Percentiles rank a stretch among this genome's conserved stretches.
These are phyloP conservation scores for Plasmodium relictum DNA, from an alignment of 169 alveolate species.

Conservation along the genomic window DNA sequence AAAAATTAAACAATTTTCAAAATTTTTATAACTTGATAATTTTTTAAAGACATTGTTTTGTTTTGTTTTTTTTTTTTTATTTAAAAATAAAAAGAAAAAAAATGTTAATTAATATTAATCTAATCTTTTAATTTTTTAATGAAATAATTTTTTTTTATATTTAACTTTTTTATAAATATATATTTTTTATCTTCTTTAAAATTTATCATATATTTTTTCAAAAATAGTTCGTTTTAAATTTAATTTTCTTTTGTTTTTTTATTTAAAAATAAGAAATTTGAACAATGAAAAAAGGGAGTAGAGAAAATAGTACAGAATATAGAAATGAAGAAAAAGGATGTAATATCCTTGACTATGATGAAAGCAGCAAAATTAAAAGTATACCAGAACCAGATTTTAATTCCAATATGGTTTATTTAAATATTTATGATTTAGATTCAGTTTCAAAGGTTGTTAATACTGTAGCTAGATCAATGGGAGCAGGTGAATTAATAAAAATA, in stretches of 20 bases:
- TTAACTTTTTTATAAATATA: not conserved
- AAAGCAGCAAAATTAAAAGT: not conserved
- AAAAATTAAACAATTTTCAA: not conserved
- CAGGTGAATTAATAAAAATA: constrained; percentile 47
- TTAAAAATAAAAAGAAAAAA: constrained; percentile 18
- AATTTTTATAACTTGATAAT: not conserved
- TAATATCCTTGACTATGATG: not conserved
- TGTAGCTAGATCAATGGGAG: constrained; percentile 84
- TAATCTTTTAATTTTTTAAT: too few species aligned
- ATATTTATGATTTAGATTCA: constrained; percentile 83
- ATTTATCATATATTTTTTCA: not conserved
- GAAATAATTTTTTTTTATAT: too few species aligned
- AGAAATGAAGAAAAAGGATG: constrained; percentile 13
- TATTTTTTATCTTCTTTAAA: constrained; percentile 16
- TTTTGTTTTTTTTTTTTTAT: constrained; percentile 1
- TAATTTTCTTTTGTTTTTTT: constrained; percentile 7
- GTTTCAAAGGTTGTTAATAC: constrained; percentile 81
- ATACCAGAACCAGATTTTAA: constrained; percentile 37
- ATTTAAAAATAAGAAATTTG: not conserved
- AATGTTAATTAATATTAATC: not conserved
- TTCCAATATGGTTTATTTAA: constrained; percentile 78
- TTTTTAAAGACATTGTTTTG: constrained; percentile 24
- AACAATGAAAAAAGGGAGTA: constrained; percentile 21
- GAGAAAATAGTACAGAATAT: constrained; percentile 11
- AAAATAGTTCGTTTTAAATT: too few species aligned